phyloP scores from a whole-genome alignment of 163 green algal genomes.

The Trebouxia gelatinosa region DNA sequence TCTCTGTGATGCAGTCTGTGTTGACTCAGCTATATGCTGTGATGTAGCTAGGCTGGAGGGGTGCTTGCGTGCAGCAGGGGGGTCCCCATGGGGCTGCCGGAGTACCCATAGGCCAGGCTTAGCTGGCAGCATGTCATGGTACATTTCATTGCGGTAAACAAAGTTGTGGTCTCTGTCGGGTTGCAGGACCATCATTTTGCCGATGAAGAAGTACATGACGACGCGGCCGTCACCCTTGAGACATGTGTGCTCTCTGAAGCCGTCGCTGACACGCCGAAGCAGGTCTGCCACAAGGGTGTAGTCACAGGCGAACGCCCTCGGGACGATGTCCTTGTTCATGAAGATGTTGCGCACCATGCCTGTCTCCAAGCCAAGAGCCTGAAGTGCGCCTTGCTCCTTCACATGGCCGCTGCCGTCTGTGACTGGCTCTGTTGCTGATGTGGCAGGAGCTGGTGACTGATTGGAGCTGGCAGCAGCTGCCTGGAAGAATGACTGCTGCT shows the following conservation, averaged over 20 bases:
- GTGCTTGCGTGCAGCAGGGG: neutral
- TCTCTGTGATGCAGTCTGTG: neutral
- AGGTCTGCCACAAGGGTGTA: constrained; percentile 84
- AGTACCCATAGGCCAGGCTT: constrained; percentile 74
- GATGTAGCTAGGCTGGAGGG: neutral
- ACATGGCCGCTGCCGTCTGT: constrained; percentile 6
- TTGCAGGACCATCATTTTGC: constrained; percentile 86
- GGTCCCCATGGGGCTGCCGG: constrained; percentile 39
- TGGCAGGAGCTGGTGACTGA: no score
- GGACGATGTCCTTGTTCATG: constrained; percentile 97
- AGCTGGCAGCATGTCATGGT: constrained; percentile 83
- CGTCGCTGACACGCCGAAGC: constrained; percentile 55
- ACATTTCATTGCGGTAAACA: constrained; percentile 45
- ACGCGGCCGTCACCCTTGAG: constrained; percentile 43
- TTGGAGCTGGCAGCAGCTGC: no score
- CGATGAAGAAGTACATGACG: constrained; percentile 90
- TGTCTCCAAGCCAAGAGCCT: constrained; percentile 63
- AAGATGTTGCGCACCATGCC: constrained; percentile 84
- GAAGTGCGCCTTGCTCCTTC: constrained; percentile 57
- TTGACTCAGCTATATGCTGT: no score
- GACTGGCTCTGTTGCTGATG: neutral
- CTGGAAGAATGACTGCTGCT: no score
- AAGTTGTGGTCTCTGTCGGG: constrained; percentile 52
- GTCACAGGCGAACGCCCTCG: constrained; percentile 95
- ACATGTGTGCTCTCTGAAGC: constrained; percentile 72